Evolutionary conservation across 2,329 filamentous ascomycete genomes (phyloP).

Genomic region (Xenosphaeropsis pyriputrescens): DNA sequence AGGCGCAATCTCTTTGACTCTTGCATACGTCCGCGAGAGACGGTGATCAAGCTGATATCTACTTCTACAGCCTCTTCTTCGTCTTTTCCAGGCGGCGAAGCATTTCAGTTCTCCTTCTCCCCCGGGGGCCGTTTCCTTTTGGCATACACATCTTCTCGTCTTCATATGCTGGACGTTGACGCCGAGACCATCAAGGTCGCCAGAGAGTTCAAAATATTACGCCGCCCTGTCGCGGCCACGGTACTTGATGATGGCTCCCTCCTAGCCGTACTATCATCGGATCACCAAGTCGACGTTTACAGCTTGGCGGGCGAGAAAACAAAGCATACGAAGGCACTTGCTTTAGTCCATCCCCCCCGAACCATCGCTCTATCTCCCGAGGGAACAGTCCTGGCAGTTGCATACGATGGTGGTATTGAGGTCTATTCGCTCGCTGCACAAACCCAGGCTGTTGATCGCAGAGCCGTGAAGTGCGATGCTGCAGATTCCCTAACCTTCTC

Average conservation of each 20-base stretch:
- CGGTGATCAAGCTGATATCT: slow-evolving; percentile 66
- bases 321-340: slow-evolving; percentile 57
- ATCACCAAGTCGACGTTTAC: slow-evolving; percentile 81
- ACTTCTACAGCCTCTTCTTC: slow-evolving; percentile 75
- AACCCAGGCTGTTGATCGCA: slow-evolving; percentile 48
- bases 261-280: slow-evolving; percentile 66
- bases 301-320: slow-evolving; percentile 50
- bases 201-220: slow-evolving; percentile 66
- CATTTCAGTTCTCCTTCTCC: slow-evolving; percentile 72
- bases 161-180: slow-evolving; percentile 62
- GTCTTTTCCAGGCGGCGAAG: slow-evolving; percentile 65
- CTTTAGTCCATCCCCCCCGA: slow-evolving; percentile 64
- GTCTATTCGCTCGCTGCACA: slow-evolving; percentile 59
- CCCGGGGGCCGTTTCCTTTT: slow-evolving; percentile 60
- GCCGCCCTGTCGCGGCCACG: slow-evolving; percentile 61
- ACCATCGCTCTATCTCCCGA: slow-evolving; percentile 71
- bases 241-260: slow-evolving; percentile 65
- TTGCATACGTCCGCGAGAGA: slow-evolving; percentile 55
- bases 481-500: slow-evolving; percentile 67
- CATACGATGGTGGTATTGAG: slow-evolving; percentile 81
- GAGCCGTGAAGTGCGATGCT: slow-evolving; percentile 64
- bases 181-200: slow-evolving; percentile 44
- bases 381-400: slow-evolving; percentile 68
- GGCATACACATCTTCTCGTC: slow-evolving; percentile 73
- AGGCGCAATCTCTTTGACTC: slow-evolving; percentile 68